Conservation (phyloP, 2,329 filamentous ascomycete species). For the Xylaria sp. region DNA sequence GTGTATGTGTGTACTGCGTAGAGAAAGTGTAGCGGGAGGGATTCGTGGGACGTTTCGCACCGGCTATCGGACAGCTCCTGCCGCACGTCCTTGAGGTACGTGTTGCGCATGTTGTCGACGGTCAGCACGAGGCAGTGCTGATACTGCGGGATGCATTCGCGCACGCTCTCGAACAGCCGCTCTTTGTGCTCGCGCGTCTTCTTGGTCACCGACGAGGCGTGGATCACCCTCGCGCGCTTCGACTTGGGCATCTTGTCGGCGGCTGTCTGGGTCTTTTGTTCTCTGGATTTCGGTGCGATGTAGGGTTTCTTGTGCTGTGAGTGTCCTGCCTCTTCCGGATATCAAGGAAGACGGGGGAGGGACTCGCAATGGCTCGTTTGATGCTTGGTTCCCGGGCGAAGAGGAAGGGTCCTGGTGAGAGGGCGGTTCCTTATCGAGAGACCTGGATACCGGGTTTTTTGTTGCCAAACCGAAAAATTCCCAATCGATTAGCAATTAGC, state of each 20-base stretch:
- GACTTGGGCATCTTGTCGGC: slow-evolving; percentile 83
- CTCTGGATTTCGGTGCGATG: not conserved
- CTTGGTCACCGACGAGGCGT: slow-evolving; percentile 90
- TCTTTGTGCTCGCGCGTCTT: slow-evolving; percentile 92
- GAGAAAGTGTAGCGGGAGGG: slow-evolving; percentile 65
- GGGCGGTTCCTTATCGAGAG: no score
- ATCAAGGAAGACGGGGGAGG: no score
- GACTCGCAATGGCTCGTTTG: no score
- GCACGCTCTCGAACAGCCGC: slow-evolving; percentile 86
- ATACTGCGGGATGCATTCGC: slow-evolving; percentile 82
- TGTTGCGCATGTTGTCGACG: slow-evolving; percentile 98
- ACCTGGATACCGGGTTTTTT: slow-evolving; percentile 23
- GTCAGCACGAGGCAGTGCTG: slow-evolving; percentile 91
- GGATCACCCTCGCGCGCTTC: slow-evolving; percentile 86
- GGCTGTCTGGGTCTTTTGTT: not conserved
- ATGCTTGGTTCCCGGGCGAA: no score
- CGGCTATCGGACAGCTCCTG: slow-evolving; percentile 83
- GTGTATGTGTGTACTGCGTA: not conserved
- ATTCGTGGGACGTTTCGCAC: slow-evolving; percentile 53
- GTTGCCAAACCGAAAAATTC: slow-evolving; percentile 29
- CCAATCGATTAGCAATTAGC: slow-evolving; percentile 37
- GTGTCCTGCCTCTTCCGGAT: no score
- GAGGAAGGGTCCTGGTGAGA: no score
- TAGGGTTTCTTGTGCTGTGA: not conserved
- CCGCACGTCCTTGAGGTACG: slow-evolving; percentile 88